A percentile compares a stretch with the other conserved stretches of the same genome.
phyloP scores from a whole-genome alignment of 148 eudicot genomes.

The Oxyria digyna region DNA sequence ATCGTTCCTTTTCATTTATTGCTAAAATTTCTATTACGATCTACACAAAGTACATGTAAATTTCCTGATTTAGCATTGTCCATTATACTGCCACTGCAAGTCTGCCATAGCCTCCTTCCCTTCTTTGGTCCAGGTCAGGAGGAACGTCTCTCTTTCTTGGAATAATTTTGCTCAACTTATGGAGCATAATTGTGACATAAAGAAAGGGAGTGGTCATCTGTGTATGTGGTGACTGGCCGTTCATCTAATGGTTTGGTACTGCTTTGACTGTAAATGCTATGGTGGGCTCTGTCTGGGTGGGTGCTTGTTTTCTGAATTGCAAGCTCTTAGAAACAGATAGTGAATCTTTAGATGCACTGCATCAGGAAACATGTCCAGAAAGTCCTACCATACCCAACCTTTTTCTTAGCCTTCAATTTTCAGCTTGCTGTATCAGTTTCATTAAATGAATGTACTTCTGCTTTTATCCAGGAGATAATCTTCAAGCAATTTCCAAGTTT shows the following conservation, averaged over 20 bases:
- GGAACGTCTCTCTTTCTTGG: no score
- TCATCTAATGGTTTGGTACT: no score
- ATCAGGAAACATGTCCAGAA: not conserved
- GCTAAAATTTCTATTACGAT: no score
- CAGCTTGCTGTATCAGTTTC: not conserved
- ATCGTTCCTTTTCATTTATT: no score
- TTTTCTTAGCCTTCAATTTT: not conserved
- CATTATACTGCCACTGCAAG: no score
- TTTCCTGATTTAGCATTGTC: no score
- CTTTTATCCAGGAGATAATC: conserved; percentile 26
- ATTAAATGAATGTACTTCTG: not conserved
- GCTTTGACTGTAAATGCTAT: not conserved
- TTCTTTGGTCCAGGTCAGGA: no score
- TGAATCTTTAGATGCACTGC: not conserved
- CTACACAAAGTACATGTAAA: no score
- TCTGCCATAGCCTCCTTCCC: no score
- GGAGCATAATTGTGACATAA: no score
- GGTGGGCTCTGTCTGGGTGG: not conserved
- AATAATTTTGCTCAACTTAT: no score
- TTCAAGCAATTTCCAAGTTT: conserved; percentile 29
- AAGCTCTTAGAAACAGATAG: not conserved
- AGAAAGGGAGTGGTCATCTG: not conserved
- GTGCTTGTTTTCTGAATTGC: not conserved
- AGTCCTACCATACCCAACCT: not conserved
- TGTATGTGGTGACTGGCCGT: not conserved